These are phyloP conservation scores for Eimeria acervulina DNA, from an alignment of 169 alveolate species.

Conservation along the genomic window DNA sequence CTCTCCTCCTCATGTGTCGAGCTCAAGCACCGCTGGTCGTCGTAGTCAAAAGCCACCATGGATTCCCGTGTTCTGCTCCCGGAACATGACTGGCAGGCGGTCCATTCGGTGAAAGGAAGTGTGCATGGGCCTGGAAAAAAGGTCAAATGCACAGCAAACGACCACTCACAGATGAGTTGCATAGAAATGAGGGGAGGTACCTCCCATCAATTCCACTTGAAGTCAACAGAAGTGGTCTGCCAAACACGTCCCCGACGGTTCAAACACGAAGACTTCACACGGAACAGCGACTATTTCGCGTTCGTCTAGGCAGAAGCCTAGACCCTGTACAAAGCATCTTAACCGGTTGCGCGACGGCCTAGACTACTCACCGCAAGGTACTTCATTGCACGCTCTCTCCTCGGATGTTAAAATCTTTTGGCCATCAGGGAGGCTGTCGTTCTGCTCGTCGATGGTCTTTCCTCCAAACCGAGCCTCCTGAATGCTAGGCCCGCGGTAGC, in stretches of 20 bases:
- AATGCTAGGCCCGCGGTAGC: slow-evolving; percentile 75
- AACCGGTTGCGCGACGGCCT: not conserved
- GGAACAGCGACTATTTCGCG: not conserved
- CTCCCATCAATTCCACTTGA: not conserved
- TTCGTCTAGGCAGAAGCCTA: not conserved
- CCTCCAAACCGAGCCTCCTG: slow-evolving; percentile 79
- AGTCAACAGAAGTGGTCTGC: not conserved
- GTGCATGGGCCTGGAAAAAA: slow-evolving; percentile 71
- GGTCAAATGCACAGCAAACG: not conserved
- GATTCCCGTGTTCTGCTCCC: slow-evolving; percentile 51
- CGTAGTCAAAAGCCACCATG: slow-evolving; percentile 55
- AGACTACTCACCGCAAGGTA: slow-evolving; percentile 78
- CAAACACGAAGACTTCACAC: not conserved
- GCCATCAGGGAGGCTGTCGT: slow-evolving; percentile 6
- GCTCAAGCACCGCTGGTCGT: not conserved
- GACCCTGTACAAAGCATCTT: not conserved
- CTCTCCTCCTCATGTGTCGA: slow-evolving; percentile 47
- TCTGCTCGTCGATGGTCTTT: slow-evolving; percentile 77
- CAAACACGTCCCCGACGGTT: not conserved
- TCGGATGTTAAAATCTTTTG: not conserved
- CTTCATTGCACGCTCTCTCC: slow-evolving; percentile 9
- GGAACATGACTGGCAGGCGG: slow-evolving; percentile 18
- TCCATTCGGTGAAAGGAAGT: slow-evolving; percentile 67
- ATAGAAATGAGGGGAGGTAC: not conserved
- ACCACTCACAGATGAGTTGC: not conserved